These are phyloP conservation scores for Xerocomus cyaneibrunnescens DNA, from an alignment of 1,284 basidiomycete species.

Conservation along the genomic window DNA sequence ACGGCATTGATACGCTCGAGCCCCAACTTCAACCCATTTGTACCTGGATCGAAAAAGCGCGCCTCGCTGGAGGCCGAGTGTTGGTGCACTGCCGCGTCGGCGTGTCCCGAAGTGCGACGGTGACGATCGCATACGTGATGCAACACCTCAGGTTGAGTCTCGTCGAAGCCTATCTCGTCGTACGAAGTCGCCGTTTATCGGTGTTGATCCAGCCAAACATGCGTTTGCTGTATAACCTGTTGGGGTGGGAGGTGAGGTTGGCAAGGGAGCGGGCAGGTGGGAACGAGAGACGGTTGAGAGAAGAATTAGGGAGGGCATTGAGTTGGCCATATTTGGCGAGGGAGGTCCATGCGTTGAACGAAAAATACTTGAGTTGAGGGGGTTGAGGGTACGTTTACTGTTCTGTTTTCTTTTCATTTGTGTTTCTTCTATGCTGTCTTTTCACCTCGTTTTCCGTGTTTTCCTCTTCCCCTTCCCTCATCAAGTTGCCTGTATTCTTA, in stretches of 20 bases:
- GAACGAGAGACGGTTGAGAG: constrained; percentile 48
- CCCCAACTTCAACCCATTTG: constrained; percentile 86
- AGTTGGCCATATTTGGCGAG: constrained; percentile 79
- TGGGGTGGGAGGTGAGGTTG: constrained; percentile 89
- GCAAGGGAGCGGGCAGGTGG: constrained; percentile 63
- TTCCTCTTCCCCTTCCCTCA: too few relatives aligned
- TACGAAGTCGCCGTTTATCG: constrained; percentile 78
- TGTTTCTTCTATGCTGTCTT: neutral
- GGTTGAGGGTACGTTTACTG: neutral
- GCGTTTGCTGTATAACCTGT: constrained; percentile 88
- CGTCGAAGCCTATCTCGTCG: constrained; percentile 91
- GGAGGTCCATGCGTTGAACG: constrained; percentile 77
- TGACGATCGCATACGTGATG: constrained; percentile 98
- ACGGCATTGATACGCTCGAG: constrained; percentile 93
- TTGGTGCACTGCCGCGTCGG: constrained; percentile 97
- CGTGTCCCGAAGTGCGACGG: constrained; percentile 90
- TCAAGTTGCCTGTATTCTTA: neutral
- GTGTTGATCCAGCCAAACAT: constrained; percentile 94
- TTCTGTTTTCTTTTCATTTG: neutral
- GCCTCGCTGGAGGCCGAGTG: constrained; percentile 81
- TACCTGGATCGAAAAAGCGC: constrained; percentile 90
- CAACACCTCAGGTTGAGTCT: constrained; percentile 85
- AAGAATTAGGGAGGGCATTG: constrained; percentile 60
- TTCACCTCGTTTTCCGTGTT: constrained; percentile 1
- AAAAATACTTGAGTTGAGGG: constrained; percentile 68